These are phyloP conservation scores for Fistulinella prunicolor DNA, from an alignment of 768 basidiomycete species.

Conservation along the genomic window DNA sequence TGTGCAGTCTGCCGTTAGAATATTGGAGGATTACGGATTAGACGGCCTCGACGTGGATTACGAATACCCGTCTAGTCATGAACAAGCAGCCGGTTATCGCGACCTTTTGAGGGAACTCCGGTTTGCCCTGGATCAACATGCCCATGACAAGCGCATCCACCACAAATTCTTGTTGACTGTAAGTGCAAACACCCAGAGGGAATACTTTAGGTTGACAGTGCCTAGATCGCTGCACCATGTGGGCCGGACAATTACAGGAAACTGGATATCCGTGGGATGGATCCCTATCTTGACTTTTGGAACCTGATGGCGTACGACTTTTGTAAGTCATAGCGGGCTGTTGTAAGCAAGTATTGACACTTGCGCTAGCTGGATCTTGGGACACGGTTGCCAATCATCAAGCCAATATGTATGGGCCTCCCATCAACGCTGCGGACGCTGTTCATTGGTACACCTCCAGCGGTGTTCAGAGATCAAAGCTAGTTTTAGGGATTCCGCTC, in stretches of 20 bases:
- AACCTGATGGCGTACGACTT: constrained; percentile 96
- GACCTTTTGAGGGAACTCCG: constrained; percentile 78
- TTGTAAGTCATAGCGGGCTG: constrained; percentile 40
- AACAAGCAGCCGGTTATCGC: constrained; percentile 81
- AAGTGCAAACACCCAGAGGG: constrained; percentile 24
- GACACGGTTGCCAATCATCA: constrained; percentile 74
- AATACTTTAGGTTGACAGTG: not conserved
- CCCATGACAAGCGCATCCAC: constrained; percentile 54
- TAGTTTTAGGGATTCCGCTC: constrained; percentile 88
- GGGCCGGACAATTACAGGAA: constrained; percentile 84
- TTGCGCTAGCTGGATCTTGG: constrained; percentile 69
- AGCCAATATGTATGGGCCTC: constrained; percentile 74
- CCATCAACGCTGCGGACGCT: constrained; percentile 59
- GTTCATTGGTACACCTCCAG: constrained; percentile 66
- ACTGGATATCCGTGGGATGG: constrained; percentile 80
- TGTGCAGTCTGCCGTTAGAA: constrained; percentile 70
- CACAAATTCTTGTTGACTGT: constrained; percentile 76
- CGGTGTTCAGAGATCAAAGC: constrained; percentile 75
- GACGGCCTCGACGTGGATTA: constrained; percentile 94
- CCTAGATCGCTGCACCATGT: constrained; percentile 88
- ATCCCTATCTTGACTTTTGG: constrained; percentile 89
- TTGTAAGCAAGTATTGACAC: constrained; percentile 9
- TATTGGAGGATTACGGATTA: constrained; percentile 89
- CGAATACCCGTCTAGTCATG: constrained; percentile 81
- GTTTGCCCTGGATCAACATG: constrained; percentile 70